Evolutionary conservation across 192 early-diverging fungal genomes (phyloP).

Genomic region (Coemansia sp.): DNA sequence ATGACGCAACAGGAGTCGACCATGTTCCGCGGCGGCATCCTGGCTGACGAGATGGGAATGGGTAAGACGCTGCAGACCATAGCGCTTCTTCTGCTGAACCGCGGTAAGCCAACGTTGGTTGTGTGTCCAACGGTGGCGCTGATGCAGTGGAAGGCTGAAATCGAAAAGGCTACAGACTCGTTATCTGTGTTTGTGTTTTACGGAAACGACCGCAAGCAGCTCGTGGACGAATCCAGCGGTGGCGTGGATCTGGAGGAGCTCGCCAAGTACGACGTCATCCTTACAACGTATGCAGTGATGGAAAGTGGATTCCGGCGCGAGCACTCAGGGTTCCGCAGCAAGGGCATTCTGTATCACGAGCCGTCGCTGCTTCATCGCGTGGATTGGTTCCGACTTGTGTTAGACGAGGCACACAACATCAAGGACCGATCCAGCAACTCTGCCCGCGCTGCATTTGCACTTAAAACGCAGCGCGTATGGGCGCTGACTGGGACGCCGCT

Average conservation of each 20-base stretch:
- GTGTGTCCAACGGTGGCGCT: conserved; percentile 86
- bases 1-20: conserved; percentile 65
- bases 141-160: conserved; percentile 83
- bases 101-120: conserved; percentile 73
- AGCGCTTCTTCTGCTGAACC: conserved; percentile 67
- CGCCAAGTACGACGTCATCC: conserved; percentile 69
- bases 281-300: conserved; percentile 75
- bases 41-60: conserved; percentile 91
- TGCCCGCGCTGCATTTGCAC: background rate
- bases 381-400: conserved; percentile 77
- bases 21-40: conserved; percentile 69
- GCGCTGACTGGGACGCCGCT: conserved; percentile 87
- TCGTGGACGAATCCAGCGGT: conserved; percentile 33
- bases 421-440: no score
- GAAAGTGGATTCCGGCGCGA: conserved; percentile 73
- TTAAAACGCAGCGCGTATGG: conserved; percentile 73
- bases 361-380: conserved; percentile 69
- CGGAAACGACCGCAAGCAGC: conserved; percentile 22
- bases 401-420: conserved; percentile 65
- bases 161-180: conserved; percentile 62
- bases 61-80: conserved; percentile 94
- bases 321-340: conserved; percentile 63
- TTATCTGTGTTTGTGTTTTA: conserved; percentile 74
- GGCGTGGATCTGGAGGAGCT: conserved; percentile 39
- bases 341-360: conserved; percentile 63